Conservation (phyloP, 2,329 filamentous ascomycete species). For the Nemania sp. region DNA sequence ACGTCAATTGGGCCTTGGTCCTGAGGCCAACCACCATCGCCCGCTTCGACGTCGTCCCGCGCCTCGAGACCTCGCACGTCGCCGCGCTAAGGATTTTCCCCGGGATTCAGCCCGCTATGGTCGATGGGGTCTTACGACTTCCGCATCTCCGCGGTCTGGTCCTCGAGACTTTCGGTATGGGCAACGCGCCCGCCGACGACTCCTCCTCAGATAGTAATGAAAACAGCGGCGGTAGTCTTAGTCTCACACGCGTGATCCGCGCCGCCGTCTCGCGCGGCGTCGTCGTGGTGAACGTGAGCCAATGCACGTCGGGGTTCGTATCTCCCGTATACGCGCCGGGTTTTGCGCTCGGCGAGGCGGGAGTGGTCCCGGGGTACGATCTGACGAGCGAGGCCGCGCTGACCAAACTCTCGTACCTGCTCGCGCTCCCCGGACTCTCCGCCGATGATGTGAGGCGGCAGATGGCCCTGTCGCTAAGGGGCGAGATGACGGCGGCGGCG, state of each 20-base stretch:
- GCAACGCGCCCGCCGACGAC: conserved; percentile 82
- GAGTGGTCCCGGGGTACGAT: conserved; percentile 87
- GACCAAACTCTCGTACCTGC: conserved; percentile 85
- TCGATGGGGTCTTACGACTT: conserved; percentile 78
- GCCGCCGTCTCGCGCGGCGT: conserved; percentile 79
- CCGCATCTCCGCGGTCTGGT: conserved; percentile 80
- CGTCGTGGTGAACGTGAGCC: conserved; percentile 87
- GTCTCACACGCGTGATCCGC: conserved; percentile 75
- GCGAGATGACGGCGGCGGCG: conserved; percentile 80
- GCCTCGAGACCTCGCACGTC: conserved; percentile 84
- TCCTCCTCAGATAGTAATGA: no score
- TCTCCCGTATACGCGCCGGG: conserved; percentile 78
- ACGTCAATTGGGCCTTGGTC: conserved; percentile 79
- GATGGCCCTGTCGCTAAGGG: conserved; percentile 77
- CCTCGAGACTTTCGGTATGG: conserved; percentile 90
- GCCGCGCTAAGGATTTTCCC: conserved; percentile 89
- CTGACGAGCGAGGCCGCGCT: conserved; percentile 89
- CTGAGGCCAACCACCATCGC: conserved; percentile 73
- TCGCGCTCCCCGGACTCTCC: conserved; percentile 67
- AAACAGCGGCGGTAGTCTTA: no score
- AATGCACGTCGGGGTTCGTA: conserved; percentile 79
- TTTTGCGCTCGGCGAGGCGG: conserved; percentile 76
- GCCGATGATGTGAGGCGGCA: conserved; percentile 66
- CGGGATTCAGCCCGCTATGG: conserved; percentile 90
- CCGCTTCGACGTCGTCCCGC: conserved; percentile 72